Percentiles rank a stretch among this genome's conserved stretches.
Evolutionary conservation across 1,284 basidiomycete genomes (phyloP).

Genomic region (Austroboletus olivaceoglutinosus): DNA sequence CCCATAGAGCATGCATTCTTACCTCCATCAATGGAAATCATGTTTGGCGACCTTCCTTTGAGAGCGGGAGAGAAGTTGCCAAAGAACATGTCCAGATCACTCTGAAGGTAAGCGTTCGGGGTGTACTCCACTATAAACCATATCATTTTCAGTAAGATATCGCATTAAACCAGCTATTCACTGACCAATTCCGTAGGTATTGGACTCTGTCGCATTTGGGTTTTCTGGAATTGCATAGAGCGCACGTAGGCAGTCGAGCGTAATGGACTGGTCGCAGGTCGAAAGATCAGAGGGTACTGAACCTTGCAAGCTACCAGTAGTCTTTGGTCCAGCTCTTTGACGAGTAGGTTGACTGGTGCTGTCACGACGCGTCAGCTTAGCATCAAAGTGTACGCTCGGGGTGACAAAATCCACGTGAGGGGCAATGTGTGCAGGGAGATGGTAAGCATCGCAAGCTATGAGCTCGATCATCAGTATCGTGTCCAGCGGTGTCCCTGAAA

Average conservation of each 20-base stretch:
- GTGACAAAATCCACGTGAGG: conserved; percentile 33
- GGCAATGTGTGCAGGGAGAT: conserved; percentile 24
- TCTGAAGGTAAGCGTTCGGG: conserved; percentile 38
- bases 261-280: conserved; percentile 38
- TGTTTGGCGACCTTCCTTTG: conserved; percentile 15
- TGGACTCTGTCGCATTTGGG: conserved; percentile 26
- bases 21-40: conserved; percentile 33
- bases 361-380: conserved; percentile 16
- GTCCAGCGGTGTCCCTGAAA: conserved; percentile 9
- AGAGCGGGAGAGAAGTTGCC: conserved; percentile 26
- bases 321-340: conserved; percentile 21
- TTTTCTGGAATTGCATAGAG: conserved; percentile 36
- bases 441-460: conserved; percentile 29
- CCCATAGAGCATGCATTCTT: background rate
- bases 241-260: conserved; percentile 36
- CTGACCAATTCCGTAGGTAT: conserved; percentile 37
- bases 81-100: conserved; percentile 48
- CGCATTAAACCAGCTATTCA: background rate
- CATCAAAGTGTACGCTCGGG: conserved; percentile 27
- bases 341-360: background rate
- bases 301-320: conserved; percentile 12
- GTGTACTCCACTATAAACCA: conserved; percentile 24
- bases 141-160: background rate
- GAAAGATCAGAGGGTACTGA: conserved; percentile 14
- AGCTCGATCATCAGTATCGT: conserved; percentile 3